Evolutionary conservation across 345 rosid species (phyloP).

Genomic region (Aethionema arabicum): DNA sequence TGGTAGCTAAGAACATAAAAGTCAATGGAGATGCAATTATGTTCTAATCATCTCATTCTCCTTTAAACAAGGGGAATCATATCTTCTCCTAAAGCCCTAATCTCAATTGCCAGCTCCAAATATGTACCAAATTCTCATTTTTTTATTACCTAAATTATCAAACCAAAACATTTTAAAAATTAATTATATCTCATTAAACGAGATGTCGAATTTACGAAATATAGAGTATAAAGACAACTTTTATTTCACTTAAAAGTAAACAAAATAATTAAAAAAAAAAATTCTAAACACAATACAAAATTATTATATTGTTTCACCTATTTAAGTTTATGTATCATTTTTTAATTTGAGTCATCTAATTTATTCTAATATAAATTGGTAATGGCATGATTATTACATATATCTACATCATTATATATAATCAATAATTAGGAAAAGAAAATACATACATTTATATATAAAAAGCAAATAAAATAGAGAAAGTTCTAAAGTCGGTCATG

Average conservation of each 20-base stretch:
- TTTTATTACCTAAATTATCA: conserved; percentile 9
- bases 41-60: conserved; percentile 33
- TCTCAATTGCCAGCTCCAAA: conserved; percentile 27
- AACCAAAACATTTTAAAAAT: conserved; percentile 4
- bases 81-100: conserved; percentile 23
- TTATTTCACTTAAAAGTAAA: background rate
- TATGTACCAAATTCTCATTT: conserved; percentile 14
- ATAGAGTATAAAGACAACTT: background rate
- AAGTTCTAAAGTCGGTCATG: conserved; percentile 28
- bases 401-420: no score
- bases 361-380: no score
- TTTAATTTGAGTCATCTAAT: no score
- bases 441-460: no score
- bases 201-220: conserved; percentile 2
- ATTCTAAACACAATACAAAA: no score
- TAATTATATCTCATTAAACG: background rate
- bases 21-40: conserved; percentile 36
- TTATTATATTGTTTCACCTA: no score
- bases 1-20: conserved; percentile 9
- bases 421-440: no score
- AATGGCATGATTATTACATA: no score
- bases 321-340: no score
- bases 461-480: background rate
- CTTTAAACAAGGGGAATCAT: conserved; percentile 35
- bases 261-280: no score